phyloP scores from a whole-genome alignment of 176 grass and related monocot species.

The Hordeum vulgare region MorexV3_pseudomolecules_assembly NC_058523.1:29382171-29382670 shows the following conservation, averaged over 20 bases:
- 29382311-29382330: constrained; percentile 3
- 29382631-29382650: too few relatives aligned
- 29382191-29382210: not conserved
- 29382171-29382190: not conserved
- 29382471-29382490: not conserved
- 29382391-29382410: constrained; percentile 5
- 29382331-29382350: not conserved
- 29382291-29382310: constrained; percentile 21
- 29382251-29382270: constrained; percentile 20
- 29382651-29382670: too few relatives aligned
- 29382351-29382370: constrained; percentile 26
- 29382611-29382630: too few relatives aligned
- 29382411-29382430: constrained; percentile 25
- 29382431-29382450: not conserved
- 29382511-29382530: not conserved
- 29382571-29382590: not conserved
- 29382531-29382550: not conserved
- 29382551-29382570: not conserved
- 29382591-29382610: not conserved
- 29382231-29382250: constrained; percentile 22
- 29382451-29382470: not conserved
- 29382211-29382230: not conserved
- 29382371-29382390: constrained; percentile 14
- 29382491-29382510: not conserved
- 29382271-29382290: constrained; percentile 19